Evolutionary conservation across 495 filamentous ascomycete species (phyloP), one percentile per base, ranked within the genome.

Genomic region (Alectoria sarmentosa): DNA sequence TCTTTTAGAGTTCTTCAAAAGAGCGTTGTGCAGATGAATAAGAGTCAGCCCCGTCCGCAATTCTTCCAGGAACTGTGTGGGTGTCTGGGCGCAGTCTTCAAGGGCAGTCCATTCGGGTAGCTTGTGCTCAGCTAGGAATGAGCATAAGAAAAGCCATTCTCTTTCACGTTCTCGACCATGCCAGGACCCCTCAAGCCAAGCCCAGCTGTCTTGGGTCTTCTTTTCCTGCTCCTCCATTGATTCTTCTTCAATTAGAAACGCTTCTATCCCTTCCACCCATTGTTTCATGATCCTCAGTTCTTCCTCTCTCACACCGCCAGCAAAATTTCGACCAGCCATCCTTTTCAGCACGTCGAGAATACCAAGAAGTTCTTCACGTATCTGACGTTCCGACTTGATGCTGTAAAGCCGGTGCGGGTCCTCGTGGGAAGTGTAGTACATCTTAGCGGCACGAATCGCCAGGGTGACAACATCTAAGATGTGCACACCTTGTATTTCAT

Each of bases 361-460:
- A 34, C 84, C 81, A 48, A 96, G 83, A 21, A 98, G 80, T 63
- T 97, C 94, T 66, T 83, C 78, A 37, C 92, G 84, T 48, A 97
- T 88, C 44, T 86, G 78, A 46, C 88, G 88, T 71, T 97, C 92
- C 3, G 87, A 87, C 69, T 88, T 90, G 78, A 97, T 91, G 42
- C 84, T 77, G 65, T 91, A 89, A n/a, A 97, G 77, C 32, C 89
- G 86, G 63, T 90, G 86, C 9, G 92, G 90, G 28, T 88, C 78
- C 70, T 91, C 85, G 71, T 97, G 92, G 2, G 88, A 77, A 9
- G 91, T 96, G 75, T 97, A 98, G 77, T 97, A 98, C 54, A 92
- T 86, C 72, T 92, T 96, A 41, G 94, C 94, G 10, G 95, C 92
- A 41, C 91, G 87, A 64, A 98, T 96, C 19, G 92, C 92, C 54